A percentile compares a stretch with the other conserved stretches of the same genome.
These are phyloP conservation scores for Aspergillus avenaceus DNA, from an alignment of 495 filamentous ascomycete species.

Conservation along the genomic window DNA sequence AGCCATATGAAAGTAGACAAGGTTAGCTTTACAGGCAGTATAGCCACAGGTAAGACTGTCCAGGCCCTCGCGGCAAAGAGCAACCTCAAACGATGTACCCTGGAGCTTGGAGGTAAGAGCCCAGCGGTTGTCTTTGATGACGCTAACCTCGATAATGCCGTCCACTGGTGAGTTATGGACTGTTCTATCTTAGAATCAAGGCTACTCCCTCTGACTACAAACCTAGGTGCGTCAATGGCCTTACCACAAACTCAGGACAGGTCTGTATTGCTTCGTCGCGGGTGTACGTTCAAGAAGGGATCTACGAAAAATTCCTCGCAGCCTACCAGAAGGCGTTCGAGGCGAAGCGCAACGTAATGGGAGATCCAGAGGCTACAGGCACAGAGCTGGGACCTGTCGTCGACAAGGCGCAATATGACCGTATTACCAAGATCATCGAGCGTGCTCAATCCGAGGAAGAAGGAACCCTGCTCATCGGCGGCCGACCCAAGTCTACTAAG, in stretches of 20 bases:
- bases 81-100: constrained; percentile 41
- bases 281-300: constrained; percentile 20
- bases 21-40: constrained; percentile 17
- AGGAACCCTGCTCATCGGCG: constrained; percentile 30
- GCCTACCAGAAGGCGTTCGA: constrained; percentile 63
- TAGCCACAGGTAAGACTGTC: constrained; percentile 10
- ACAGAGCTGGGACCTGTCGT: constrained; percentile 90
- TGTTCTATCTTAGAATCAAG: too few species aligned
- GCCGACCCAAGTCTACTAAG: constrained; percentile 16
- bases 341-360: constrained; percentile 42
- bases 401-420: constrained; percentile 76
- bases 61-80: constrained; percentile 22
- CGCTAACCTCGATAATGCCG: constrained; percentile 5
- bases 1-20: constrained; percentile 7
- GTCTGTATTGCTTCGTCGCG: constrained; percentile 5
- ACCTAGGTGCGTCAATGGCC: not conserved
- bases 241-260: constrained; percentile 9
- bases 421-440: constrained; percentile 84
- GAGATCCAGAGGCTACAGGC: constrained; percentile 69
- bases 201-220: too few species aligned
- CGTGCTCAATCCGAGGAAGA: constrained; percentile 58
- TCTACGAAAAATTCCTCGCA: constrained; percentile 78
- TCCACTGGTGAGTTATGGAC: constrained; percentile 8
- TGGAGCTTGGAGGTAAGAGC: constrained; percentile 36
- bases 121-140: constrained; percentile 35